A percentile compares a stretch with the other conserved stretches of the same genome.
phyloP scores from a whole-genome alignment of 1,139 yeast genomes.

The Magnusiomyces suaveolens region DNA sequence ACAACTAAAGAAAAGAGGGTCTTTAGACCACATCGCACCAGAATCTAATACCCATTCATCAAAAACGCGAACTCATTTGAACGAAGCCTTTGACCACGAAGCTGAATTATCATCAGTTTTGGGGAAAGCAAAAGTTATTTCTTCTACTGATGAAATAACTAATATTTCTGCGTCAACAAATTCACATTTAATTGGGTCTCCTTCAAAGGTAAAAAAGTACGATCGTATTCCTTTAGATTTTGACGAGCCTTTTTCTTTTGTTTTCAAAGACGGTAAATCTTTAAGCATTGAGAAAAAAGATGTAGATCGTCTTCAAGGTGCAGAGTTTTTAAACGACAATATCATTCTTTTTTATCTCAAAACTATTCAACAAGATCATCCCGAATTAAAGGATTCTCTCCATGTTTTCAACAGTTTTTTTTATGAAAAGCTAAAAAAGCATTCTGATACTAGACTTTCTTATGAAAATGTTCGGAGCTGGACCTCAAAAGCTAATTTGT shows the following conservation, averaged over 20 bases:
- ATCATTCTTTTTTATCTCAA: conserved; percentile 34
- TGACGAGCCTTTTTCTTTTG: conserved; percentile 20
- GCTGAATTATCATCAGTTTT: too few species aligned
- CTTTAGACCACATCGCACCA: not conserved
- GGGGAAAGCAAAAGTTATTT: conserved; percentile 13
- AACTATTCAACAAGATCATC: conserved; percentile 15
- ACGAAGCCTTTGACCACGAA: conserved; percentile 19
- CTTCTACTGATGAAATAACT: conserved; percentile 25
- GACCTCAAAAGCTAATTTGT: conserved; percentile 63
- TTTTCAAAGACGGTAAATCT: conserved; percentile 25
- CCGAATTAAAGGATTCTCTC: conserved; percentile 30
- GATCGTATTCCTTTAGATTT: conserved; percentile 25
- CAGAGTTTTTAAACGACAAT: conserved; percentile 34
- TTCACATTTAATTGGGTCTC: conserved; percentile 31
- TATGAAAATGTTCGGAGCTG: conserved; percentile 67
- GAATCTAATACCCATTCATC: not conserved
- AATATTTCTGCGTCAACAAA: conserved; percentile 28
- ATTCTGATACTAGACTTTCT: conserved; percentile 29
- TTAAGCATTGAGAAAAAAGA: conserved; percentile 29
- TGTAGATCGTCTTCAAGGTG: conserved; percentile 27
- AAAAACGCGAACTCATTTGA: conserved; percentile 7
- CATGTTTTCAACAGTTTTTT: conserved; percentile 79
- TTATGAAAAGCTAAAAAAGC: conserved; percentile 48
- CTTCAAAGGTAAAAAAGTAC: conserved; percentile 17
- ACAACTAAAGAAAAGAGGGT: too few species aligned